Evolutionary conservation across 148 eudicot species (phyloP).

Genomic region (Diospyros lotus): DNA sequence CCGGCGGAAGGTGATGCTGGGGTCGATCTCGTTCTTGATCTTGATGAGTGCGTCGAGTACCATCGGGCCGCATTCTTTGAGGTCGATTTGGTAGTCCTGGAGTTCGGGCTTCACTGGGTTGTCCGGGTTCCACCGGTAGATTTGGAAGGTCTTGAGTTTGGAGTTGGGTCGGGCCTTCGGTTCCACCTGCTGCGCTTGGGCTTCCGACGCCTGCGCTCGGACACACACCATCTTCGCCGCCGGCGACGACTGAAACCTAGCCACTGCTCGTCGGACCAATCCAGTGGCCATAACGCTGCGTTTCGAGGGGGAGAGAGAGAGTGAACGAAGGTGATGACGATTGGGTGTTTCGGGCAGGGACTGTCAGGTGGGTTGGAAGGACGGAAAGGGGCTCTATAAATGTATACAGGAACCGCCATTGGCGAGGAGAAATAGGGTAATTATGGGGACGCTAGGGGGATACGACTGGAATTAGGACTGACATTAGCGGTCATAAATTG

Average conservation of each 20-base stretch:
- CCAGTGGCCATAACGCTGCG: slow-evolving; percentile 6
- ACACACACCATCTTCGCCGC: slow-evolving; percentile 15
- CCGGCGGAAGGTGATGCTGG: slow-evolving; percentile 73
- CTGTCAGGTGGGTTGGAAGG: no score
- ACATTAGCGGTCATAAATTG: no score
- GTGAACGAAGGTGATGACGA: not conserved
- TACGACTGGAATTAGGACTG: no score
- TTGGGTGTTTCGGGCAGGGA: not conserved
- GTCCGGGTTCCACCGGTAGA: slow-evolving; percentile 76
- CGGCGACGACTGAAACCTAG: slow-evolving; percentile 7
- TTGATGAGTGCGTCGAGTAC: slow-evolving; percentile 78
- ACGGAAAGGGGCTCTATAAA: no score
- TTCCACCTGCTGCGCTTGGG: slow-evolving; percentile 5
- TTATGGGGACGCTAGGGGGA: no score
- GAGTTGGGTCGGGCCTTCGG: slow-evolving; percentile 1
- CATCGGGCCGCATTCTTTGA: slow-evolving; percentile 82
- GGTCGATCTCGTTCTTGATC: slow-evolving; percentile 82
- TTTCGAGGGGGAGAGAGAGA: slow-evolving; percentile 4
- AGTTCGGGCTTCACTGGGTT: slow-evolving; percentile 52
- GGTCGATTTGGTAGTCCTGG: slow-evolving; percentile 52
- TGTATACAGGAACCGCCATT: no score
- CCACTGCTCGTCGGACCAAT: slow-evolving; percentile 4
- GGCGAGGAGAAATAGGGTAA: no score
- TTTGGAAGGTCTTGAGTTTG: slow-evolving; percentile 47
- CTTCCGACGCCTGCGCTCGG: slow-evolving; percentile 32